These are phyloP conservation scores for Geotrichum reessii DNA, from an alignment of 1,139 yeast genomes.

Conservation along the genomic window DNA sequence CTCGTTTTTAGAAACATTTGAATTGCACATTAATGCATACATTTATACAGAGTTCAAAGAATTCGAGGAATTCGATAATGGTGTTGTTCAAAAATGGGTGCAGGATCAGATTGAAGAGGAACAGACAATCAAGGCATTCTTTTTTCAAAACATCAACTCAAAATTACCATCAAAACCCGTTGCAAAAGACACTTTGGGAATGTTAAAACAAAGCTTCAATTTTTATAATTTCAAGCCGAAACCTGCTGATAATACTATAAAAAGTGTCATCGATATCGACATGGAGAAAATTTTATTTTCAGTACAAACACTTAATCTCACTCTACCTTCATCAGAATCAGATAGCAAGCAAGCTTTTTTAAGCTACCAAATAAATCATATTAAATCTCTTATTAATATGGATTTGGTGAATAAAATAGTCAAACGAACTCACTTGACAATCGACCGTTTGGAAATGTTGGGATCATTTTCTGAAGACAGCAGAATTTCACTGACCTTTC, in stretches of 20 bases:
- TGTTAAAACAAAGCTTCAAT: not conserved
- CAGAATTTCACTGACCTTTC: conserved; percentile 29
- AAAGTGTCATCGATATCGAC: not conserved
- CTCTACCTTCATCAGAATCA: conserved; percentile 38
- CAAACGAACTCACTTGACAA: conserved; percentile 35
- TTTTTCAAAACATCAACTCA: conserved; percentile 16
- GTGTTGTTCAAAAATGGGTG: not conserved
- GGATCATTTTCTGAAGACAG: not conserved
- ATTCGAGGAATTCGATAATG: not conserved
- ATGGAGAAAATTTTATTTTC: conserved; percentile 8
- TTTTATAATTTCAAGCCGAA: not conserved
- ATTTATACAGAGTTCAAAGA: not conserved
- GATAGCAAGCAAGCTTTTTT: conserved; percentile 44
- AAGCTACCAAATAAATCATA: conserved; percentile 38
- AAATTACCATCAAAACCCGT: not conserved
- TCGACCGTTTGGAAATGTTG: conserved; percentile 22
- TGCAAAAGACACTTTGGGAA: not conserved
- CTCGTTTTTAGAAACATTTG: conserved; percentile 6
- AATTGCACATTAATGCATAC: conserved; percentile 7
- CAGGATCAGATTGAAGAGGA: not conserved
- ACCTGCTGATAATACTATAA: not conserved
- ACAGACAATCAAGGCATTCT: conserved; percentile 33
- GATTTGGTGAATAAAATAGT: conserved; percentile 40
- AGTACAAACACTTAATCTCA: conserved; percentile 7
- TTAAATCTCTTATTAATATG: conserved; percentile 39